phyloP scores from a whole-genome alignment of 306 rosid genomes.

The Hippophae tibetana region DNA sequence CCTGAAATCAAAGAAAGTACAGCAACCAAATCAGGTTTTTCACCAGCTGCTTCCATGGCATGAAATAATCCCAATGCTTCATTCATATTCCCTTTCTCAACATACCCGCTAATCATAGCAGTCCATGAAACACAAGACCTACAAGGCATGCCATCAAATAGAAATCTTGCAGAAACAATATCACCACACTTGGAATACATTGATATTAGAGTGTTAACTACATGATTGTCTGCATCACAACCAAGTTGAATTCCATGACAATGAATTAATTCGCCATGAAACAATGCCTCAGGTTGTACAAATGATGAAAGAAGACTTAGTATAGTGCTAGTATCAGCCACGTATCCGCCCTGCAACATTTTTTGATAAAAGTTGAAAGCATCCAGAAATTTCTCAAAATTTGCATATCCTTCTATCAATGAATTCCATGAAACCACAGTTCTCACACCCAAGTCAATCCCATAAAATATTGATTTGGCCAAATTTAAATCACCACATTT shows the following conservation, averaged over 20 bases:
- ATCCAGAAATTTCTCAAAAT: constrained; percentile 24
- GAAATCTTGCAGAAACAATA: constrained; percentile 35
- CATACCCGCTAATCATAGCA: constrained; percentile 54
- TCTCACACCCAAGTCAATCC: constrained; percentile 28
- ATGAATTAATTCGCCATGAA: constrained; percentile 48
- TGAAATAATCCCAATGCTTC: constrained; percentile 46
- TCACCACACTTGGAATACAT: constrained; percentile 64
- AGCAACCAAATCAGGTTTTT: constrained; percentile 52
- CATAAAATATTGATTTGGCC: constrained; percentile 32
- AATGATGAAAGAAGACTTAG: constrained; percentile 46
- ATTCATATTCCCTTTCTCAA: constrained; percentile 40
- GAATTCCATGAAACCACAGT: constrained; percentile 72
- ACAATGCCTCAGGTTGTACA: constrained; percentile 30
- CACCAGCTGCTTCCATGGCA: constrained; percentile 44
- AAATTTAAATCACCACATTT: constrained; percentile 42
- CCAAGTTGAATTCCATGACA: constrained; percentile 52
- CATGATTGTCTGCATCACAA: constrained; percentile 43
- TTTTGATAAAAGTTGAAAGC: constrained; percentile 36
- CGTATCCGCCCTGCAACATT: constrained; percentile 32
- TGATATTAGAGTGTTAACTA: constrained; percentile 48
- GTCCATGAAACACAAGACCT: constrained; percentile 71
- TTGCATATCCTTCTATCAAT: constrained; percentile 50
- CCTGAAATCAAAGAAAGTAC: constrained; percentile 55
- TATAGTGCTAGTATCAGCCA: constrained; percentile 48
- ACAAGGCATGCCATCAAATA: constrained; percentile 38